These are phyloP conservation scores for Isatis lusitanica DNA, from an alignment of 441 rosid genomes.

Conservation along the genomic window DNA sequence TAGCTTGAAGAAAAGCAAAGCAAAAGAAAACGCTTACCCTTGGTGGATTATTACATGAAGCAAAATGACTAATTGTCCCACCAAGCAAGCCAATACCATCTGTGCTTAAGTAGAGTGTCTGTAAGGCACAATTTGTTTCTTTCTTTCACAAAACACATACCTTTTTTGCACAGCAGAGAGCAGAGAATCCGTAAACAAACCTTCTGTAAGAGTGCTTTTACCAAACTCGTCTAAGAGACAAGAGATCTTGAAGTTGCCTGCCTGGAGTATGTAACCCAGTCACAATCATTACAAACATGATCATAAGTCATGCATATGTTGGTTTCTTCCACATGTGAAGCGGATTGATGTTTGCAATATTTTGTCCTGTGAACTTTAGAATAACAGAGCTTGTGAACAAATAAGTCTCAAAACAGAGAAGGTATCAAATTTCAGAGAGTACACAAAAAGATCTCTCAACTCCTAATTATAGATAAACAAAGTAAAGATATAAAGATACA, in stretches of 20 bases:
- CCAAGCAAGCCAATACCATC: constrained; percentile 98
- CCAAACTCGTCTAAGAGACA: constrained; percentile 98
- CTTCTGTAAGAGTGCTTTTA: constrained; percentile 97
- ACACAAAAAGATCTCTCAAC: too few relatives aligned
- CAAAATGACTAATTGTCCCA: constrained; percentile 83
- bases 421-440: too few relatives aligned
- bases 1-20: too few relatives aligned
- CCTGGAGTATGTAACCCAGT: constrained; percentile 49
- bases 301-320: neutral
- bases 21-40: constrained; percentile 66
- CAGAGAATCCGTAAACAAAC: constrained; percentile 13
- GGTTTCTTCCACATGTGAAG: constrained; percentile 11
- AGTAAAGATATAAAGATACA: too few relatives aligned
- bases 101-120: constrained; percentile 37
- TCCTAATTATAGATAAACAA: too few relatives aligned
- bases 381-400: constrained; percentile 4
- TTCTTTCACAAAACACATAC: constrained; percentile 3
- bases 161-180: neutral
- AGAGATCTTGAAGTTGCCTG: constrained; percentile 91
- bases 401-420: too few relatives aligned
- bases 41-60: constrained; percentile 64
- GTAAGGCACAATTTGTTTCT: constrained; percentile 10
- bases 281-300: constrained; percentile 26
- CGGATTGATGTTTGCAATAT: constrained; percentile 9
- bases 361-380: constrained; percentile 16